These are phyloP conservation scores for Eimeria sp. DNA, from an alignment of 169 alveolate species.

Conservation along the genomic window DNA sequence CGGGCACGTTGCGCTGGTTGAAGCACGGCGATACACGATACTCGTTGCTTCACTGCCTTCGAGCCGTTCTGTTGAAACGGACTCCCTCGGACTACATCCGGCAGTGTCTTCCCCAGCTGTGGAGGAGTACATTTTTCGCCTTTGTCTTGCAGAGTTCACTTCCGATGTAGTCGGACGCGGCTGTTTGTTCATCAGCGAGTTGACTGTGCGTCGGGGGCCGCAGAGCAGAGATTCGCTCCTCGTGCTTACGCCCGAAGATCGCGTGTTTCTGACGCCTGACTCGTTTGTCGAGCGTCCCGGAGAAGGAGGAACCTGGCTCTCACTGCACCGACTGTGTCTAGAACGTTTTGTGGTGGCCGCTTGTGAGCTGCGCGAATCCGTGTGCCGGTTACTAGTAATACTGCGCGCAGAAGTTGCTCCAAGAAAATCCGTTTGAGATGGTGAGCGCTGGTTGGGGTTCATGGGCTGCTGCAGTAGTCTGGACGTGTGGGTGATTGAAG, in stretches of 20 bases:
- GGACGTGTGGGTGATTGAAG: neutral
- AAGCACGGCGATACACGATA: slow-evolving; percentile 21
- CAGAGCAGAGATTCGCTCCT: slow-evolving; percentile 5
- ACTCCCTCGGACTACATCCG: slow-evolving; percentile 2
- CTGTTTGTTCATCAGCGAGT: slow-evolving; percentile 34
- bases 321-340: slow-evolving; percentile 39
- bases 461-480: neutral
- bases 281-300: slow-evolving; percentile 7
- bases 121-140: neutral
- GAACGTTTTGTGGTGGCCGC: slow-evolving; percentile 6
- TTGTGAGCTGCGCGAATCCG: slow-evolving; percentile 33
- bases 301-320: neutral
- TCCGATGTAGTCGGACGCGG: slow-evolving; percentile 24
- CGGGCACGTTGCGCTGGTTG: slow-evolving; percentile 28
- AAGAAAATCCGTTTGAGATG: slow-evolving; percentile 4
- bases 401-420: slow-evolving; percentile 48
- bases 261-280: slow-evolving; percentile 24
- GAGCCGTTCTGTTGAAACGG: neutral
- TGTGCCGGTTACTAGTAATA: slow-evolving; percentile 9
- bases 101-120: neutral
- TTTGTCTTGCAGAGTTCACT: neutral
- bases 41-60: slow-evolving; percentile 17
- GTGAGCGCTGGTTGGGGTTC: neutral
- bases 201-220: slow-evolving; percentile 61
- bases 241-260: slow-evolving; percentile 20